A percentile compares a stretch with the other conserved stretches of the same genome.
phyloP scores from a whole-genome alignment of 106 monocot genomes.

The Dendrobium nobile region DNA sequence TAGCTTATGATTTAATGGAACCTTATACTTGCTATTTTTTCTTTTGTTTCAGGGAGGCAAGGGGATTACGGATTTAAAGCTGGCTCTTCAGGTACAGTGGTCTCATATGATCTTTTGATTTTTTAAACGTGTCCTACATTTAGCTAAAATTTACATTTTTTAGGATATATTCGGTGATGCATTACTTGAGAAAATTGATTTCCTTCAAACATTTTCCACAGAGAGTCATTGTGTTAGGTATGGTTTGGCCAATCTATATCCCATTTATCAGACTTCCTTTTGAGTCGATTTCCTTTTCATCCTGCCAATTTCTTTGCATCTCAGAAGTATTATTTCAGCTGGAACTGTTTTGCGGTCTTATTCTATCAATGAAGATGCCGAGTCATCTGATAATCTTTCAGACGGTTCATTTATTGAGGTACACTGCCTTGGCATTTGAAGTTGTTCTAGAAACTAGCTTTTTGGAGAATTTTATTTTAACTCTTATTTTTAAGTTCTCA shows the following conservation, averaged over 20 bases:
- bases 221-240: slow-evolving; percentile 58
- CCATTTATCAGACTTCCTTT: background rate
- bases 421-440: background rate
- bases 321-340: slow-evolving; percentile 54
- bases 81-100: slow-evolving; percentile 64
- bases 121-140: background rate
- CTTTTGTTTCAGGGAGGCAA: slow-evolving; percentile 63
- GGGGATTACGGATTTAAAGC: slow-evolving; percentile 75
- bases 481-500: background rate
- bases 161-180: slow-evolving; percentile 89
- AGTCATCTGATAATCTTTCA: slow-evolving; percentile 15
- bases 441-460: background rate
- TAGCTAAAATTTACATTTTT: slow-evolving; percentile 8
- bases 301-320: background rate
- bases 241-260: slow-evolving; percentile 4
- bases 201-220: slow-evolving; percentile 63
- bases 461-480: background rate
- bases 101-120: background rate
- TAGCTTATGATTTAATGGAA: background rate
- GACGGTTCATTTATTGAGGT: slow-evolving; percentile 46
- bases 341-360: slow-evolving; percentile 34
- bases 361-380: slow-evolving; percentile 9
- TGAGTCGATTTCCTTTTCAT: slow-evolving; percentile 8
- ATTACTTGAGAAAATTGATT: slow-evolving; percentile 70
- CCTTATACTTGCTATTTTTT: background rate